Evolutionary conservation across 2,329 filamentous ascomycete genomes (phyloP), one percentile per base, ranked within the genome.

Genomic region (Penicillium crustosum): DNA sequence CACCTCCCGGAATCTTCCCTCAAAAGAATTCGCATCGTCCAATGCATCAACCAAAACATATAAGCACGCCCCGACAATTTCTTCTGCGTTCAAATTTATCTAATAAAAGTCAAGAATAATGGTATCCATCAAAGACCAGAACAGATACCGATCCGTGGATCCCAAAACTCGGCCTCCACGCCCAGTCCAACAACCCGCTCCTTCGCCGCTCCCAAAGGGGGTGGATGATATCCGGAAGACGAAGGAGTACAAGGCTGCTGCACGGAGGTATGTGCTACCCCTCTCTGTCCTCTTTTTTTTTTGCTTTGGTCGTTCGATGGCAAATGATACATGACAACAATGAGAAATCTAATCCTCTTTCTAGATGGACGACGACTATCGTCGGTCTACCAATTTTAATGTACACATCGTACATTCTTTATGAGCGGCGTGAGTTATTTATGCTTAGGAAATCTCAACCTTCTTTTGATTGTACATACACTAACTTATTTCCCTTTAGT

Each of bases 231-330:
- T 78, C 41, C 72, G 73, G 44, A 62, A 75, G 58, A 77, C 75
- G n/a, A 74, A 71, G 54, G 70, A 74, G 61, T 78, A 78, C 61
- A 77, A 76, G 58, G 55, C 61, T 57, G 71, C 72, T 58, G 72
- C 74, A 27, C 68, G 75, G 49, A 68, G 68, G 75, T 77, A 64
- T 27, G 67, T 64, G 21, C 47, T n/a, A 7, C 47, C 4, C 13
- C 7, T 12, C 10, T 41, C 6, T 47, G 3, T 23, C 3, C 19
- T 25, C 23, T 25, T 1, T n/a, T 25, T 9, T 21, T 25, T 27
- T 47, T 52, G 43, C 15, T 33, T 33, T 2, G 31, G 31, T 33
- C 31, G 6, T 6, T 33, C 31, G 12, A 33, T 55, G 21, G 31
- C 2, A 3, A 6, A 36, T 23, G 12, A 21, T 19, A 19, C 13